Evolutionary conservation across 768 basidiomycete genomes (phyloP).

Genomic region (Leccinum barrowsii): DNA sequence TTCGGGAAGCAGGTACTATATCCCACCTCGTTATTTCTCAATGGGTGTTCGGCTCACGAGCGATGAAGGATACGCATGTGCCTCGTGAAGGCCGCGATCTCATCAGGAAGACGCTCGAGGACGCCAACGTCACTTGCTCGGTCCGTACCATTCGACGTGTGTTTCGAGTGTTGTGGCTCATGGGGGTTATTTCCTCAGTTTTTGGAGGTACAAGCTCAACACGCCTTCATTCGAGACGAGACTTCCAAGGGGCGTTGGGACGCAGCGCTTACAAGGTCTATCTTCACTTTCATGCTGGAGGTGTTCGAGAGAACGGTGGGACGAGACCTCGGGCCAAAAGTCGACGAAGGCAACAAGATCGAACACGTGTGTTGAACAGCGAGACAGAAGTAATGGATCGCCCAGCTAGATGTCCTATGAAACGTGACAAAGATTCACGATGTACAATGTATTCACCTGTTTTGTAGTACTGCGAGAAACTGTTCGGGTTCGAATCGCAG

Average conservation of each 20-base stretch:
- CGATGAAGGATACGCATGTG: conserved; percentile 81
- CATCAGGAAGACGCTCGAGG: conserved; percentile 79
- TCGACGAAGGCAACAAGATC: conserved; percentile 39
- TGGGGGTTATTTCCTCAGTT: conserved; percentile 47
- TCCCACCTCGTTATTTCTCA: not conserved
- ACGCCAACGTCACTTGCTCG: conserved; percentile 66
- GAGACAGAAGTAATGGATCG: not conserved
- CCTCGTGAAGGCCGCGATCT: conserved; percentile 82
- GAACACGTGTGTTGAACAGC: conserved; percentile 68
- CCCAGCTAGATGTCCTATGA: not conserved
- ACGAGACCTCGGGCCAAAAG: conserved; percentile 75
- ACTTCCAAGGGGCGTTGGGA: conserved; percentile 94
- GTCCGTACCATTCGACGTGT: conserved; percentile 42
- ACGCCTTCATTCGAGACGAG: conserved; percentile 94
- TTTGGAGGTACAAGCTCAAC: conserved; percentile 94
- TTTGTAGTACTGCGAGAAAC: no score
- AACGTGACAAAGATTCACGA: not conserved
- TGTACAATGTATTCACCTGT: no score
- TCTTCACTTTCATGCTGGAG: conserved; percentile 89
- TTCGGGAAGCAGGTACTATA: conserved; percentile 83
- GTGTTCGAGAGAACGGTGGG: conserved; percentile 87
- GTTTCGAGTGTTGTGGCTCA: conserved; percentile 6
- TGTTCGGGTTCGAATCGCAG: no score
- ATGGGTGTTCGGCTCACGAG: not conserved
- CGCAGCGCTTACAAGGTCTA: conserved; percentile 76